Conservation (phyloP, 2,329 filamentous ascomycete genomes). For the Epichloe sylvatica region DNA sequence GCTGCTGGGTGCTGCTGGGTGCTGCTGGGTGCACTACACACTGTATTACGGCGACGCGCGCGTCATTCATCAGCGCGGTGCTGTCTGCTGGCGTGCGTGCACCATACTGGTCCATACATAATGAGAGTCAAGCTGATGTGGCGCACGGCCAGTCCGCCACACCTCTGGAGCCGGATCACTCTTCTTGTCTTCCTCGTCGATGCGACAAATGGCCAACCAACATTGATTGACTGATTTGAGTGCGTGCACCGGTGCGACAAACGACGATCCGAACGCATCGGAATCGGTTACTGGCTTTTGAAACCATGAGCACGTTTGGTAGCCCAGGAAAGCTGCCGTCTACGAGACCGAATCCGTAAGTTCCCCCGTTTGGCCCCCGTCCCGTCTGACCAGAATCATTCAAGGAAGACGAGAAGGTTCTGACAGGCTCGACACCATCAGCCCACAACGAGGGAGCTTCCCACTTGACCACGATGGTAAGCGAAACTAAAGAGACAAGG, state of each 20-base stretch:
- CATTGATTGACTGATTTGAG: not conserved
- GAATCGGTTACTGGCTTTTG: not conserved
- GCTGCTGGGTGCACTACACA: too few species aligned
- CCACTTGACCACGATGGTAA: constrained; percentile 82
- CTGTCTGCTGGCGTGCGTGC: too few species aligned
- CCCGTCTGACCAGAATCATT: not conserved
- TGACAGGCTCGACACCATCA: constrained; percentile 20
- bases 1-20: too few species aligned
- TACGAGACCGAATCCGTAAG: constrained; percentile 58
- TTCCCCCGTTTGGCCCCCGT: constrained; percentile 7
- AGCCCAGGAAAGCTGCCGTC: constrained; percentile 53
- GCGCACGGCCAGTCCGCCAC: too few species aligned
- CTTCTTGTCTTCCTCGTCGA: not conserved
- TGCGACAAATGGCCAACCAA: not conserved
- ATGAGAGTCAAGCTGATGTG: too few species aligned
- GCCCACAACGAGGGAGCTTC: constrained; percentile 84
- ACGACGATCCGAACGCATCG: not conserved
- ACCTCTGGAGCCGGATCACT: not conserved
- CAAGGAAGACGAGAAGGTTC: not conserved
- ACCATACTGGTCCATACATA: too few species aligned
- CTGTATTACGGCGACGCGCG: too few species aligned
- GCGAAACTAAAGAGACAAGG: constrained; percentile 6
- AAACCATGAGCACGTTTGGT: constrained; percentile 50
- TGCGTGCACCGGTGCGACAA: not conserved
- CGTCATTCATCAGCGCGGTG: not conserved